Evolutionary conservation across 768 basidiomycete genomes (phyloP).

Genomic region (Panus rudis): DNA sequence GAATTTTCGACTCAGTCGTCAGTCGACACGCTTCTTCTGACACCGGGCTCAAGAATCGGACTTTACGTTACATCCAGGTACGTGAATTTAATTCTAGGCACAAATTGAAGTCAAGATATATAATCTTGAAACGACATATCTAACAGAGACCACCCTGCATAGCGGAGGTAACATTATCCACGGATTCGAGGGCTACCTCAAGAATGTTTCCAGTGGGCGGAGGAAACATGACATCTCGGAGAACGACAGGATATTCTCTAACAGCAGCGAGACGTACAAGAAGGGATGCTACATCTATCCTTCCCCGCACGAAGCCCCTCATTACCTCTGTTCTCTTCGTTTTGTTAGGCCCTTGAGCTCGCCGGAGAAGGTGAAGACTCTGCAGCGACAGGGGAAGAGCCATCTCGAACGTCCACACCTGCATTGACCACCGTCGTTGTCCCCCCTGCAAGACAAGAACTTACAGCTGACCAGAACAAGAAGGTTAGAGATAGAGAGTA

Average conservation of each 20-base stretch:
- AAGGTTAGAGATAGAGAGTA: constrained; percentile 76
- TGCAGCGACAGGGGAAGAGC: constrained; percentile 57
- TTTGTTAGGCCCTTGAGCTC: constrained; percentile 65
- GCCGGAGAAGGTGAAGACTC: constrained; percentile 63
- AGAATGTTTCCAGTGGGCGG: constrained; percentile 61
- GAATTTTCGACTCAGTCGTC: too few species aligned
- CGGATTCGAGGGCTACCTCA: constrained; percentile 83
- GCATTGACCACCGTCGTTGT: constrained; percentile 73
- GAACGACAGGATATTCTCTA: constrained; percentile 74
- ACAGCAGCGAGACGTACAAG: constrained; percentile 68
- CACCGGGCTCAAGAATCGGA: too few species aligned
- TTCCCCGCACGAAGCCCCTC: too few species aligned
- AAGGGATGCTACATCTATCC: constrained; percentile 57
- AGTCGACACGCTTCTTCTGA: too few species aligned
- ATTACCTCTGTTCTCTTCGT: too few species aligned
- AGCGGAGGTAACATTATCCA: constrained; percentile 87
- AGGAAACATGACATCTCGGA: constrained; percentile 74
- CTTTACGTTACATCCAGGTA: too few species aligned
- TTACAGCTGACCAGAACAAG: constrained; percentile 67
- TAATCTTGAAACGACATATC: constrained; percentile 66
- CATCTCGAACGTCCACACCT: constrained; percentile 60
- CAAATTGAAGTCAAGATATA: constrained; percentile 75
- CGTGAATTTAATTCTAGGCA: too few species aligned
- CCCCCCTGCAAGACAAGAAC: constrained; percentile 67
- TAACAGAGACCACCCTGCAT: constrained; percentile 69